Percentiles rank a stretch among this genome's conserved stretches.
These are phyloP conservation scores for Salvia splendens DNA, from an alignment of 257 asterid species.

Conservation along the genomic window DNA sequence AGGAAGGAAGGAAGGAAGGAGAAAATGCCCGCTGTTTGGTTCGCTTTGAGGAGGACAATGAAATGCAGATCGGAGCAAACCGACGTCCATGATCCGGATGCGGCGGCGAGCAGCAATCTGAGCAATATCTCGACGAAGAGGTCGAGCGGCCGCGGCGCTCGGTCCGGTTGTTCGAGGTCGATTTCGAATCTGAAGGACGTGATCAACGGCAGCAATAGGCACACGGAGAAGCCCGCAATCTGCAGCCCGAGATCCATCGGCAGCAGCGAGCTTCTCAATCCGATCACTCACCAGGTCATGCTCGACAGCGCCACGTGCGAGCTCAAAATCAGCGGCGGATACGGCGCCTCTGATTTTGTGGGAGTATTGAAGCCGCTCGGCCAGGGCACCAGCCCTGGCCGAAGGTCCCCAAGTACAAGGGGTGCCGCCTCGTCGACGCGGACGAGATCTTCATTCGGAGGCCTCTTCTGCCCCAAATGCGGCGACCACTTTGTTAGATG, in stretches of 20 bases:
- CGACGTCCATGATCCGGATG: constrained; percentile 60
- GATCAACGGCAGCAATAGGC: constrained; percentile 90
- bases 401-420: constrained; percentile 54
- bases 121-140: constrained; percentile 46
- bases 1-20: not conserved
- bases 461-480: constrained; percentile 71
- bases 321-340: constrained; percentile 55
- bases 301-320: constrained; percentile 68
- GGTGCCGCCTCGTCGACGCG: constrained; percentile 41
- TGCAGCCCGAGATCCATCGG: constrained; percentile 93
- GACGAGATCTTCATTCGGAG: constrained; percentile 55
- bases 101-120: constrained; percentile 31
- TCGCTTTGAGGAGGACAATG: constrained; percentile 62
- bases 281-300: constrained; percentile 78
- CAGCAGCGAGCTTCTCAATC: constrained; percentile 77
- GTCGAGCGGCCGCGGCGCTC: constrained; percentile 28
- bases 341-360: constrained; percentile 38
- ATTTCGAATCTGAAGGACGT: constrained; percentile 87
- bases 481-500: constrained; percentile 65
- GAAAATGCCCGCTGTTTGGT: constrained; percentile 85
- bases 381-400: constrained; percentile 48
- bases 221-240: constrained; percentile 57
- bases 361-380: constrained; percentile 39
- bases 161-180: constrained; percentile 87
- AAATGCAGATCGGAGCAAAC: constrained; percentile 60